Evolutionary conservation across 176 grass and related monocot genomes (phyloP), one percentile per base, ranked within the genome.

Genomic region (barley (Hordeum vulgare)): DNA sequence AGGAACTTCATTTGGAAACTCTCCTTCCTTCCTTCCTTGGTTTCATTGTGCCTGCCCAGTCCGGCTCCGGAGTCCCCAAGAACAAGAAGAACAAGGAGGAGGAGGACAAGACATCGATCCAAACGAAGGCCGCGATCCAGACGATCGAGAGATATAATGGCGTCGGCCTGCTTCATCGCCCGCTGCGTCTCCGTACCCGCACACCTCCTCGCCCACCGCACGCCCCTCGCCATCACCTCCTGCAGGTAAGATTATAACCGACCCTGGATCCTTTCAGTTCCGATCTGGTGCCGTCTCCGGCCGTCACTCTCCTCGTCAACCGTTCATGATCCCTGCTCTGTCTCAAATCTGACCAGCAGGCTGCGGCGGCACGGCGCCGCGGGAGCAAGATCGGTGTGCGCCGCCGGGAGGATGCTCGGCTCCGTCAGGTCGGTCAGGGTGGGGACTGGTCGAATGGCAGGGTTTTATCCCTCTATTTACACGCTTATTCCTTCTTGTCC

Each of bases 161-260:
- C 70, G 66, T 31, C 63, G 56, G 58, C 39, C 54, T 33, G 47
- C 60, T 65, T 40, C 58, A 36, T 51, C 12, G 28, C 12, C 26
- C 81, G 12, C 20, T 71, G 81, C 26, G 53, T 63, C 68, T 74
- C 80, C 80, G 49, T 71, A 66, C 34, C 71, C 1, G 71, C 42
- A 34, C 53, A 13, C 37, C 39, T 44, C 39, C 7, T 37, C 23
- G 13, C 66, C 66, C 18, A 20, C 53, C 54, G 53, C 54, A 11
- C 36, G 18, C 10, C 35, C 6, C 36, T 33, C 81, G 36, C 57
- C 23, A 5, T 72, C 69, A 6, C 71, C 71, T 9, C 68, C 68
- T 15, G 39, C 67, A 31, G 68, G 80, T 59, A 42, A 24, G 62
- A 5, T 0, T 11, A 41, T 11, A 1, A 31, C 24, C 5, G 14